Conservation (phyloP, 2,329 filamentous ascomycete species). For the Fusarium protoensiforme region DNA sequence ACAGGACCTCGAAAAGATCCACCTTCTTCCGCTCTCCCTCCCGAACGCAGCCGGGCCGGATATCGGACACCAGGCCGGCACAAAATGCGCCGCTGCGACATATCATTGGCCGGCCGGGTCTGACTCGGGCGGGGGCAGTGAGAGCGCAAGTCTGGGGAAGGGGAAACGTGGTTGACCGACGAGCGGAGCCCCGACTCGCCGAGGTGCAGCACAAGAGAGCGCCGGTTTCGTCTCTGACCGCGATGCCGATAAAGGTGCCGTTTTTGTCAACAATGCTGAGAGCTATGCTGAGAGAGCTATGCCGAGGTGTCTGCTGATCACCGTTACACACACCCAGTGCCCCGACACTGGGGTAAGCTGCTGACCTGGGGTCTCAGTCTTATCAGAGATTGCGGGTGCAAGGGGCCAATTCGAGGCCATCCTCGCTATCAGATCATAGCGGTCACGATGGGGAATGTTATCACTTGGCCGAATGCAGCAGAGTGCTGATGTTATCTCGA, state of each 20-base stretch:
- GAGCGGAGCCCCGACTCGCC: slow-evolving; percentile 10
- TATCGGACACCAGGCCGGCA: slow-evolving; percentile 33
- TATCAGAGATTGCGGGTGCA: slow-evolving; percentile 1
- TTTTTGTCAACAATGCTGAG: neutral
- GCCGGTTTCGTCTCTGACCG: neutral
- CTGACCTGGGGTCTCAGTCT: slow-evolving; percentile 21
- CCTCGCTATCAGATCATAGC: neutral
- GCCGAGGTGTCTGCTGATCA: slow-evolving; percentile 28
- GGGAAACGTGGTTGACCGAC: slow-evolving; percentile 14
- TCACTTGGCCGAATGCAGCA: slow-evolving; percentile 6
- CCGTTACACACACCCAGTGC: neutral
- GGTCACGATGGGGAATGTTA: slow-evolving; percentile 14
- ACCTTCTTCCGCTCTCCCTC: slow-evolving; percentile 40
- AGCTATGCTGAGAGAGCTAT: slow-evolving; percentile 2
- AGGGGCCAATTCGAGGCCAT: neutral
- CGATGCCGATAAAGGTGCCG: slow-evolving; percentile 1
- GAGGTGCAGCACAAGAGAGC: slow-evolving; percentile 1
- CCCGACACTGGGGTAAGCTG: slow-evolving; percentile 14
- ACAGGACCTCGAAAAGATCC: slow-evolving; percentile 27
- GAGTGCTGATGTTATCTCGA: slow-evolving; percentile 10
- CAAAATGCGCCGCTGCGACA: neutral
- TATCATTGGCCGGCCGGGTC: slow-evolving; percentile 17
- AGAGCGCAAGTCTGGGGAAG: slow-evolving; percentile 28
- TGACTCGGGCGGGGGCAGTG: neutral
- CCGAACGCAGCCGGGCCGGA: slow-evolving; percentile 30